Conservation (phyloP, 2,329 filamentous ascomycete genomes). For the Calonectria henricotiae region DNA sequence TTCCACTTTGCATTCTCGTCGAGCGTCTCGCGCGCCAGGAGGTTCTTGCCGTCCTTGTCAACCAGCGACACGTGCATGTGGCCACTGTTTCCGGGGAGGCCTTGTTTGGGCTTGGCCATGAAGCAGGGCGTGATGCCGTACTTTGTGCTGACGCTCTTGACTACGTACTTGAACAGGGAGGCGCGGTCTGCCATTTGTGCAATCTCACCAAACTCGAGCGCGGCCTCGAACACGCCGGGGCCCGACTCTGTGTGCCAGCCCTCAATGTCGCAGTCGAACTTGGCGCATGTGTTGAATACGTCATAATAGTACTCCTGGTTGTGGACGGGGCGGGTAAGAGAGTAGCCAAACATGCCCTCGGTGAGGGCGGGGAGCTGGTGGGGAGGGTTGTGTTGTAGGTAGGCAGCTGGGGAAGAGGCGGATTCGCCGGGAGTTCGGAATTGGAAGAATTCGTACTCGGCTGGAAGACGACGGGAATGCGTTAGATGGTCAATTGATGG, state of each 20-base stretch:
- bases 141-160: slow-evolving; percentile 89
- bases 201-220: slow-evolving; percentile 91
- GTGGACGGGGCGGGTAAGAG: slow-evolving; percentile 86
- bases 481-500: not conserved
- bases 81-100: slow-evolving; percentile 93
- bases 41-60: slow-evolving; percentile 85
- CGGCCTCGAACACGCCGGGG: slow-evolving; percentile 95
- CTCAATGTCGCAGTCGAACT: slow-evolving; percentile 87
- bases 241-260: slow-evolving; percentile 97
- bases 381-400: slow-evolving; percentile 81
- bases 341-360: slow-evolving; percentile 97
- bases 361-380: slow-evolving; percentile 84
- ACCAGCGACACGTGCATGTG: slow-evolving; percentile 96
- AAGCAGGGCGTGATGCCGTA: slow-evolving; percentile 97
- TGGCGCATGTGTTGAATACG: slow-evolving; percentile 84
- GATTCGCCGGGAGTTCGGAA: slow-evolving; percentile 78
- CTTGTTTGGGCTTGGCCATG: slow-evolving; percentile 97
- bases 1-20: slow-evolving; percentile 82
- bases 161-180: slow-evolving; percentile 93
- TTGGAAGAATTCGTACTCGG: slow-evolving; percentile 96
- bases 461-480: slow-evolving; percentile 63
- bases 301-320: slow-evolving; percentile 96
- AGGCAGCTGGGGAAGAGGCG: slow-evolving; percentile 79
- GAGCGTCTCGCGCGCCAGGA: slow-evolving; percentile 81
- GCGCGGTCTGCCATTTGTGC: slow-evolving; percentile 93